Evolutionary conservation across 2,329 filamentous ascomycete genomes (phyloP), one percentile per base, ranked within the genome.

Genomic region (Whalleya microplaca): DNA sequence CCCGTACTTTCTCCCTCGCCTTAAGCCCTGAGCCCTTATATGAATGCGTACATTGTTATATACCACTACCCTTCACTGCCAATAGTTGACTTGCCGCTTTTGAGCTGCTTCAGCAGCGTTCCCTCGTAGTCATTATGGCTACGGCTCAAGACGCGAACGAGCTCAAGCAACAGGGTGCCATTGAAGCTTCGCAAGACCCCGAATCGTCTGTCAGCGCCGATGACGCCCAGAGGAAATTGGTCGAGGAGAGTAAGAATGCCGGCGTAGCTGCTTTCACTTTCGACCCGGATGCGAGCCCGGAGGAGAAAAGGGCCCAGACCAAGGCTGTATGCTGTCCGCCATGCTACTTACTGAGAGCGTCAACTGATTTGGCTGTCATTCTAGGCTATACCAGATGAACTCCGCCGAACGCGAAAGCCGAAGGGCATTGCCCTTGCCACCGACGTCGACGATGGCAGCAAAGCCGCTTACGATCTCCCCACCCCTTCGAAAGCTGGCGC

Each of bases 191-290:
- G 53, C 82, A 81, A 59, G 83, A 96, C 72, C 86, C 90, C 37
- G 76, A 90, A 65, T 89, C 82, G 71, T 77, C 75, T 44, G 83
- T 92, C 62, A 84, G 85, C 41, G 80, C 91, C 45, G 84, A 89
- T 41, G 86, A 88, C 62, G 90, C 90, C 29, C 84, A 96, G 75
- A 81, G 84, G 64, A 84, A 84, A 66, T 82, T 97, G 47, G 81
- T 96, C 21, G 80, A 90, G 51, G 87, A 96, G 73, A 91, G 91
- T 64, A 85, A 82, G 69, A 88, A 89, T 67, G 91, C 89, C 12
- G 95, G 95, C 42, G 85, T 89, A 21, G 78, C 88, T 27, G 93
- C 92, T 62, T 95, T 90, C 72, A 84, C 87, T 60, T 99, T 98
- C 76, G 84, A 99, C 71, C 92, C 95, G 0, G 78, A 96, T 78